Evolutionary conservation across 768 basidiomycete genomes (phyloP).

Genomic region (Pleurotus sapidus): DNA sequence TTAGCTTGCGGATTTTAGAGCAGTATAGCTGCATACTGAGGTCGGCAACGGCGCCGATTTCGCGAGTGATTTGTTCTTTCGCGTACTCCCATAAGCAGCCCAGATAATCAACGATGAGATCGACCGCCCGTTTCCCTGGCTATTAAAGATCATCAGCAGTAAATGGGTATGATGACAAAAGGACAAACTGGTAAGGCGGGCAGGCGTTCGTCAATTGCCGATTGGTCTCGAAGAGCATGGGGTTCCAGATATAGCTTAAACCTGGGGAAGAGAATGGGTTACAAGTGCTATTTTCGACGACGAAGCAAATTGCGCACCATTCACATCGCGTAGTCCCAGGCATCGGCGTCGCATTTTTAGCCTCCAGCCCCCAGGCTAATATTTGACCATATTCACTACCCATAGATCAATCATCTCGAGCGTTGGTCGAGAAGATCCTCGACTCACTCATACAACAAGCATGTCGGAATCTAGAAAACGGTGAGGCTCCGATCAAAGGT

Average conservation of each 20-base stretch:
- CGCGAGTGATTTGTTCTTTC: slow-evolving; percentile 81
- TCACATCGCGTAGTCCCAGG: slow-evolving; percentile 57
- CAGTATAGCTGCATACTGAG: slow-evolving; percentile 52
- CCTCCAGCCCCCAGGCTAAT: slow-evolving; percentile 84
- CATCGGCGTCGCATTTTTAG: slow-evolving; percentile 74
- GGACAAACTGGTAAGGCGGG: slow-evolving; percentile 71
- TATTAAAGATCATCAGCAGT: slow-evolving; percentile 24
- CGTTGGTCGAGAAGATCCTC: not conserved
- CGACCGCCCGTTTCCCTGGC: slow-evolving; percentile 72
- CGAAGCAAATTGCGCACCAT: slow-evolving; percentile 25
- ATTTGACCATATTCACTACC: slow-evolving; percentile 56
- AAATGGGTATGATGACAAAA: slow-evolving; percentile 3
- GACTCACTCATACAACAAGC: slow-evolving; percentile 65
- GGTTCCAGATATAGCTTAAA: slow-evolving; percentile 91
- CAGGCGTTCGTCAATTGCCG: slow-evolving; percentile 70
- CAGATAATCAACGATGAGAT: slow-evolving; percentile 83
- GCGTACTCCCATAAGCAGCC: slow-evolving; percentile 85
- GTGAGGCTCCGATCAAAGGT: not conserved
- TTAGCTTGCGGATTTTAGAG: not conserved
- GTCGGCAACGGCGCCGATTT: slow-evolving; percentile 85
- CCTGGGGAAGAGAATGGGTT: slow-evolving; percentile 24
- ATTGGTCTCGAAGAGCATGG: slow-evolving; percentile 70
- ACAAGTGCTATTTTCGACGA: not conserved
- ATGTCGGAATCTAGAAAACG: slow-evolving; percentile 62
- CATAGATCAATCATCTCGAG: not conserved